Conservation (phyloP, 2,329 filamentous ascomycete genomes). For the Colletotrichum liaoningense region DNA sequence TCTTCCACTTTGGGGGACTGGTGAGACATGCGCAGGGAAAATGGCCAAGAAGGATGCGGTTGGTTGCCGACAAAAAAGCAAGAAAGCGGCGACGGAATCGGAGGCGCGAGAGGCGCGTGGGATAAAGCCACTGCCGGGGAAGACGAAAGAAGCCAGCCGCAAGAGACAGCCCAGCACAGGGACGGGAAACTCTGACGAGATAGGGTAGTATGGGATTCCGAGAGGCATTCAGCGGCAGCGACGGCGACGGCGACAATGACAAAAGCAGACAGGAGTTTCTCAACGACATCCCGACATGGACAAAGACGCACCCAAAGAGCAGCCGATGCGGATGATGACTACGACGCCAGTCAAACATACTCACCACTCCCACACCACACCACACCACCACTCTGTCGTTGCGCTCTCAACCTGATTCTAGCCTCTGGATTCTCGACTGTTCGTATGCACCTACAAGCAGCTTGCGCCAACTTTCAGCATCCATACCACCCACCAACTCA, state of each 20-base stretch:
- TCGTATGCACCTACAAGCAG: conserved; percentile 6
- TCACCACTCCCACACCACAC: neutral
- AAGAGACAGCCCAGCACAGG: neutral
- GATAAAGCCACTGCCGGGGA: conserved; percentile 30
- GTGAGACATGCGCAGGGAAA: conserved; percentile 27
- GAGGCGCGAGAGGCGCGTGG: conserved; percentile 32
- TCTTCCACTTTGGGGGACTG: conserved; percentile 24
- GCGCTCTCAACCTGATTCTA: conserved; percentile 12
- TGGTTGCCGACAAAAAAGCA: conserved; percentile 32
- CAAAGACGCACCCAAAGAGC: neutral
- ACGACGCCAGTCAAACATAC: neutral
- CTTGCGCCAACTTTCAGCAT: conserved; percentile 6
- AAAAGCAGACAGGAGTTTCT: neutral
- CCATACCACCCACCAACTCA: conserved; percentile 7
- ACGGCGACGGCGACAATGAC: neutral
- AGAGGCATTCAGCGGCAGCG: neutral
- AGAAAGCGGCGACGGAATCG: conserved; percentile 25
- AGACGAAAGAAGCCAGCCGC: conserved; percentile 15
- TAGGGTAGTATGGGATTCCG: neutral
- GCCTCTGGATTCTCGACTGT: neutral
- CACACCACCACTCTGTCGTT: neutral
- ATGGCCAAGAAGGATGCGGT: conserved; percentile 20
- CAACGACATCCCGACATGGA: neutral
- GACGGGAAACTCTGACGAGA: neutral
- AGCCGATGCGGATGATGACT: neutral